phyloP scores from a whole-genome alignment of 2,329 filamentous ascomycete genomes.

The Exutisphaerella laricina region DNA sequence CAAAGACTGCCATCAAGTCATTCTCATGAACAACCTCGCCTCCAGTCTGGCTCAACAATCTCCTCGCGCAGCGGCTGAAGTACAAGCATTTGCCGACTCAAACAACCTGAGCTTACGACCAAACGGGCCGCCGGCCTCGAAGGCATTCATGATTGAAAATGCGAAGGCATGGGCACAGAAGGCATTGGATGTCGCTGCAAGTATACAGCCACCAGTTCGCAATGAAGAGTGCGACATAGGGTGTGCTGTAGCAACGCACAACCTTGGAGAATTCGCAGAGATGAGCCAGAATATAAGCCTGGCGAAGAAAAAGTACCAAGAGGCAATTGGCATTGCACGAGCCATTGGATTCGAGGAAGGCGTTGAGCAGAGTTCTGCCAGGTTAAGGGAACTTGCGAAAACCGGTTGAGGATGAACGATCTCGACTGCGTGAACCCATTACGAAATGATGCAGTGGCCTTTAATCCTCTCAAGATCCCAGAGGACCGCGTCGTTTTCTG shows the following conservation, averaged over 20 bases:
- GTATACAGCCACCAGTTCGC: slow-evolving; percentile 60
- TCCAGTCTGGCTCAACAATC: slow-evolving; percentile 65
- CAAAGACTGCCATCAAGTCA: slow-evolving; percentile 67
- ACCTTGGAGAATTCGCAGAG: slow-evolving; percentile 76
- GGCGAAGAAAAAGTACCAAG: slow-evolving; percentile 62
- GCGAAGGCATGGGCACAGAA: slow-evolving; percentile 75
- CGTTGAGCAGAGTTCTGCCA: slow-evolving; percentile 37
- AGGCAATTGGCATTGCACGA: slow-evolving; percentile 58
- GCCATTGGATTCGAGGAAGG: slow-evolving; percentile 46
- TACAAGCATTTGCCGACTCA: slow-evolving; percentile 29
- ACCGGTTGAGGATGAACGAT: too few relatives aligned
- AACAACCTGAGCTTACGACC: slow-evolving; percentile 33
- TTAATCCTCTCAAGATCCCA: too few relatives aligned
- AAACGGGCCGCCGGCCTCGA: slow-evolving; percentile 43
- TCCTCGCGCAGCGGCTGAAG: slow-evolving; percentile 32
- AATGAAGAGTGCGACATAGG: slow-evolving; percentile 77
- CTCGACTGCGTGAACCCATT: too few relatives aligned
- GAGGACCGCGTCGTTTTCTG: too few relatives aligned
- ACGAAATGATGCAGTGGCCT: too few relatives aligned
- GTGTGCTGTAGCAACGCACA: slow-evolving; percentile 78
- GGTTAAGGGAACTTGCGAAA: slow-evolving; percentile 34
- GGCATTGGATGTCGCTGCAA: slow-evolving; percentile 61
- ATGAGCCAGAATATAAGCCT: slow-evolving; percentile 61
- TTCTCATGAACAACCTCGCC: slow-evolving; percentile 82
- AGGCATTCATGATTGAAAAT: slow-evolving; percentile 59